Evolutionary conservation across 108 stramenopile genomes (phyloP), one percentile per base, ranked within the genome.

Genomic region (Chaetoceros tenuissimus): DNA sequence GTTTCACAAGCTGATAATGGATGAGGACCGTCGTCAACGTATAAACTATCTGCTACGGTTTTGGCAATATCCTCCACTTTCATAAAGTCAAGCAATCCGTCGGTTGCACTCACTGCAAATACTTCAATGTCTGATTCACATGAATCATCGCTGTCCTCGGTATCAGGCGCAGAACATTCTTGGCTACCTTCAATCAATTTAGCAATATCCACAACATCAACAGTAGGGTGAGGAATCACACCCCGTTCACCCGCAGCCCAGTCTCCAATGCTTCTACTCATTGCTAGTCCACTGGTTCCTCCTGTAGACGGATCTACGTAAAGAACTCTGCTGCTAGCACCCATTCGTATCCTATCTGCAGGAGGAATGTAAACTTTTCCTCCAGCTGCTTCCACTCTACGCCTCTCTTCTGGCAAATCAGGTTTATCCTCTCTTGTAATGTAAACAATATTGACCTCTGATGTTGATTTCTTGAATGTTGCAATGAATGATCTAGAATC

Each of bases 21-120:
- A 69, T 91, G 83, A 21, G 58, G 34, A 5, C 24, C 55, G 24
- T 55, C 62, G 27, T 28, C 31, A 28, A 52, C 63, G 40, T 86
- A 88, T 19, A 89, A 75, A 0, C 81, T 66, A 22, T 45, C 48
- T 26, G 84, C 82, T 16, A 92, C 48, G 27, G 73, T 57, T 7
- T 69, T 55, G 3, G 78, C 85, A 54, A 92, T 74, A 10, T 71
- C 65, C 23, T 71, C 34, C 20, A 67, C 64, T 24, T 59, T 55
- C 24, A 92, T 56, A 54, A 79, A 85, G 52, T 92, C 91, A 55
- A 88, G 67, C 60, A 88, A 69, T n/a, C 91, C 91, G 68, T 92
- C 91, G n/a, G 91, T 79, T 8, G 80, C 83, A 19, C 82, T 77
- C 49, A 84, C 66, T 1, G 75, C 81, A 64, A 92, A 81, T 8